Conservation (phyloP, 2,329 filamentous ascomycete species). For the Fusarium fracticaudum region DNA sequence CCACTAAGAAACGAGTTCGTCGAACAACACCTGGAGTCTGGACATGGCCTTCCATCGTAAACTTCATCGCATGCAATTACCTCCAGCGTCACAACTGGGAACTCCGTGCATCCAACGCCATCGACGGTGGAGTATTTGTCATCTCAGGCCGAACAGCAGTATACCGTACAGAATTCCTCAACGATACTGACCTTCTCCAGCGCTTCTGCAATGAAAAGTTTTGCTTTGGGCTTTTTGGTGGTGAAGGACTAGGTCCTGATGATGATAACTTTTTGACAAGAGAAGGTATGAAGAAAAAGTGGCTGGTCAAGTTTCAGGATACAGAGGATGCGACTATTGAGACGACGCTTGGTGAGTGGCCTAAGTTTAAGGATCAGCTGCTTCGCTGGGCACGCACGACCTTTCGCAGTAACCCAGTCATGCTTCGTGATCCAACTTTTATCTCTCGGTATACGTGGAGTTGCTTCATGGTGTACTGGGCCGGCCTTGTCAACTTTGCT, state of each 20-base stretch:
- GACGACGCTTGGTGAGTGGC: constrained; percentile 61
- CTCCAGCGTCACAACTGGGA: constrained; percentile 72
- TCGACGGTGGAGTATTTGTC: constrained; percentile 69
- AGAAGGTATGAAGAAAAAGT: constrained; percentile 59
- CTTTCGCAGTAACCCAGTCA: constrained; percentile 64
- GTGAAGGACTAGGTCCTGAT: constrained; percentile 56
- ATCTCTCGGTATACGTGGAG: constrained; percentile 52
- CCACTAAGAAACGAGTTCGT: constrained; percentile 64
- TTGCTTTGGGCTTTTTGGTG: constrained; percentile 52
- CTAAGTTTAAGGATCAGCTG: constrained; percentile 63
- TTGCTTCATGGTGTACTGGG: constrained; percentile 65
- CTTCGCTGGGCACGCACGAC: constrained; percentile 67
- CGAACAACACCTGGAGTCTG: constrained; percentile 47
- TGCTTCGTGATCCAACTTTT: constrained; percentile 55
- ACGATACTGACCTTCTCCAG: constrained; percentile 52
- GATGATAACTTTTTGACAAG: constrained; percentile 72
- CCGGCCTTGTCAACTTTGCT: constrained; percentile 65
- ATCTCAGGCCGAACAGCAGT: constrained; percentile 65
- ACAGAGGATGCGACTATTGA: constrained; percentile 57
- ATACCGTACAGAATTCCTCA: constrained; percentile 61
- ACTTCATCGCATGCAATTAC: constrained; percentile 68
- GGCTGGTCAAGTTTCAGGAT: constrained; percentile 65
- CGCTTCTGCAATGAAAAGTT: constrained; percentile 61
- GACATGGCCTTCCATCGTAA: constrained; percentile 52
- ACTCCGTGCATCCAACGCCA: constrained; percentile 61